phyloP scores from a whole-genome alignment of 495 filamentous ascomycete genomes.

The Penicillium argentinense region DNA sequence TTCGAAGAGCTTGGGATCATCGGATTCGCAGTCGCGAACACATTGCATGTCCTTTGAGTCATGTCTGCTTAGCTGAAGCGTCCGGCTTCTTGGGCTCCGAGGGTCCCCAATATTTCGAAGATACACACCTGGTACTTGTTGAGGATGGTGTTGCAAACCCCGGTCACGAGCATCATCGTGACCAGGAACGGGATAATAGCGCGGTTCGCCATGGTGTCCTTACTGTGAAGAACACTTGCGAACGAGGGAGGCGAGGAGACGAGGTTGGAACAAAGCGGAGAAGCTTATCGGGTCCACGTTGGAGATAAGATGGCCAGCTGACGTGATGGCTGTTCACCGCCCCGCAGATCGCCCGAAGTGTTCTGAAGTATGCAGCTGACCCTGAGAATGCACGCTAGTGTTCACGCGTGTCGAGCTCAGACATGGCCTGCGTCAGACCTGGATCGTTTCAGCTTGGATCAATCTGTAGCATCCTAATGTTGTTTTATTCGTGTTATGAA shows the following conservation, averaged over 20 bases:
- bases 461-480: too few species aligned
- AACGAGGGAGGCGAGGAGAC: slow-evolving; percentile 8
- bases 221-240: not conserved
- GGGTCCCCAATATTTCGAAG: not conserved
- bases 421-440: too few species aligned
- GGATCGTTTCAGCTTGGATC: too few species aligned
- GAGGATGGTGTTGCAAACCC: slow-evolving; percentile 94
- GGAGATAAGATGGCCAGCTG: slow-evolving; percentile 16
- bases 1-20: slow-evolving; percentile 77
- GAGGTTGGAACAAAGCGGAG: slow-evolving; percentile 20
- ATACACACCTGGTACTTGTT: slow-evolving; percentile 87
- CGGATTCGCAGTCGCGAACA: slow-evolving; percentile 80
- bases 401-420: too few species aligned
- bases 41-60: slow-evolving; percentile 84
- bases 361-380: too few species aligned
- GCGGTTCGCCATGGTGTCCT: slow-evolving; percentile 51
- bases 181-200: slow-evolving; percentile 78
- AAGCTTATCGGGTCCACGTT: slow-evolving; percentile 8
- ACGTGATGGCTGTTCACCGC: slow-evolving; percentile 12
- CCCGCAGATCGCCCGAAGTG: not conserved
- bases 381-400: too few species aligned
- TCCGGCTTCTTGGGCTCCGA: not conserved
- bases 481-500: too few species aligned
- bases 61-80: slow-evolving; percentile 11
- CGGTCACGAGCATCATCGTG: slow-evolving; percentile 87